These are phyloP conservation scores for Xylaria sp. DNA, from an alignment of 2,329 filamentous ascomycete species.

Conservation along the genomic window DNA sequence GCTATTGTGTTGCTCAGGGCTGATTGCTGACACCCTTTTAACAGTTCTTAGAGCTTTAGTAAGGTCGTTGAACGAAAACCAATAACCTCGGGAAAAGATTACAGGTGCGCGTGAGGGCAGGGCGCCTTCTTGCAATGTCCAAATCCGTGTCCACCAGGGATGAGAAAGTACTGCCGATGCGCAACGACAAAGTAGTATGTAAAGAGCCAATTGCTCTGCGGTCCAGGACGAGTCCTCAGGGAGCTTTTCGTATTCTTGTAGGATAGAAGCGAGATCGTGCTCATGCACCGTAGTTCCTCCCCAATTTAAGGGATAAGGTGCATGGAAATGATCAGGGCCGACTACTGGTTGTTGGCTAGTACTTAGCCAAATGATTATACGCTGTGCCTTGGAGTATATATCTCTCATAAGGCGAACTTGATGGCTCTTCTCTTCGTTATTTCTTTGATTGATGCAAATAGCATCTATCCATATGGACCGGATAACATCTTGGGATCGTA, in stretches of 20 bases:
- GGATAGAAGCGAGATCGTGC: not conserved
- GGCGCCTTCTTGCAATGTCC: conserved; percentile 3
- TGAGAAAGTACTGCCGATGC: not conserved
- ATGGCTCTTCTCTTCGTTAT: not conserved
- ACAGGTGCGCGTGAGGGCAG: not conserved
- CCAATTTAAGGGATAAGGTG: not conserved
- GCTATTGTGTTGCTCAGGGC: too few species aligned
- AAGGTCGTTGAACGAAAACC: not conserved
- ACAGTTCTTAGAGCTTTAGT: not conserved
- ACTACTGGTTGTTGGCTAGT: too few species aligned
- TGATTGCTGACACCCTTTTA: not conserved
- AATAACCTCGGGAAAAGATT: not conserved
- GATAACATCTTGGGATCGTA: not conserved
- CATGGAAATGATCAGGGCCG: not conserved
- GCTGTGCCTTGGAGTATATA: conserved; percentile 19
- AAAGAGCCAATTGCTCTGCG: not conserved
- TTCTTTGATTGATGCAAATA: conserved; percentile 33
- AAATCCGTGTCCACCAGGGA: conserved; percentile 12
- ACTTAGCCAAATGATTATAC: conserved; percentile 22
- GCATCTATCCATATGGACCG: conserved; percentile 32
- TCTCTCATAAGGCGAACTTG: conserved; percentile 31
- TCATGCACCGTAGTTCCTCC: not conserved
- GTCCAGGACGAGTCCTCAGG: not conserved
- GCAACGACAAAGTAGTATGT: not conserved
- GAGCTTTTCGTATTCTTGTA: not conserved